Evolutionary conservation across 495 filamentous ascomycete genomes (phyloP).

Genomic region (Neurospora sp.): DNA sequence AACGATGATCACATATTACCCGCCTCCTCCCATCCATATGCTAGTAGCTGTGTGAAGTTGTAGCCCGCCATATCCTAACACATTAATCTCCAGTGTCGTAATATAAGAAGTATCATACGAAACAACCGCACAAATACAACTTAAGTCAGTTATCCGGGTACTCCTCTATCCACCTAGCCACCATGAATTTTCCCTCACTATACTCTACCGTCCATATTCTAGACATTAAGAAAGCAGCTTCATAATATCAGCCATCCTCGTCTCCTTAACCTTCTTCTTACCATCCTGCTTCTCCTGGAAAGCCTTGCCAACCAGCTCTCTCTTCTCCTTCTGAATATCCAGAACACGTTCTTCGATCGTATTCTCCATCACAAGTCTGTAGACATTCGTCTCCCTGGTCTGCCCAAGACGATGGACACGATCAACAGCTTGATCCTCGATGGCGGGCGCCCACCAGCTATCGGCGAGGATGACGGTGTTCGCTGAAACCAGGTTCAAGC

Average conservation of each 20-base stretch:
- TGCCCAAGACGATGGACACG: constrained; percentile 85
- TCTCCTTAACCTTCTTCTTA: constrained; percentile 35
- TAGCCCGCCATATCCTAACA: not conserved
- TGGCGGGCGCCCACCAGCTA: constrained; percentile 85
- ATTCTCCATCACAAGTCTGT: constrained; percentile 71
- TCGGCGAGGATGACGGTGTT: constrained; percentile 81
- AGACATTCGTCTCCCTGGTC: constrained; percentile 65
- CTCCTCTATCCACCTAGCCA: not conserved
- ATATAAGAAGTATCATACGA: not conserved
- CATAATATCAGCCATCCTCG: constrained; percentile 29
- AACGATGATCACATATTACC: not conserved
- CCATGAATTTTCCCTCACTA: not conserved
- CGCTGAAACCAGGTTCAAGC: constrained; percentile 80
- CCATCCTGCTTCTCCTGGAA: constrained; percentile 50
- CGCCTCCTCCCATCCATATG: not conserved
- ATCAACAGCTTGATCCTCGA: constrained; percentile 90
- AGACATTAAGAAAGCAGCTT: constrained; percentile 24
- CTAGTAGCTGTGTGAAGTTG: not conserved
- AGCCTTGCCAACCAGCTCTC: constrained; percentile 66
- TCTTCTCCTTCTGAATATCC: constrained; percentile 71
- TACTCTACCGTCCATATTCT: not conserved
- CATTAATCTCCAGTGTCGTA: not conserved
- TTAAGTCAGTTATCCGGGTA: not conserved
- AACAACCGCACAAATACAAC: not conserved
- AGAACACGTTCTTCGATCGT: constrained; percentile 82